These are phyloP conservation scores for Teunomyces atbi DNA, from an alignment of 805 yeast genomes.

Conservation along the genomic window DNA sequence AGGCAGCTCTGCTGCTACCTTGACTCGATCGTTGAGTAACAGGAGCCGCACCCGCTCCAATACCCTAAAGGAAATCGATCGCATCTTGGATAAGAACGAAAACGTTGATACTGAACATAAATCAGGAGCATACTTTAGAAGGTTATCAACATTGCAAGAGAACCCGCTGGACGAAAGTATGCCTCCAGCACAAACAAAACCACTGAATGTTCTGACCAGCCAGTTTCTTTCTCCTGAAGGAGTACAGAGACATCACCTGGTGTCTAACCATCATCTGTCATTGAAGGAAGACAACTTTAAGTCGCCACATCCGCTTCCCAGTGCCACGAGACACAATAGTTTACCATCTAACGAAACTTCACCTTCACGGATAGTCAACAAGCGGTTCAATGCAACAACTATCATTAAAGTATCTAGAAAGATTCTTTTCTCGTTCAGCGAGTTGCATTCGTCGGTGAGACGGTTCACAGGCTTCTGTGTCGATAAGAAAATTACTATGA, in stretches of 20 bases:
- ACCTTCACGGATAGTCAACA: conserved; percentile 11
- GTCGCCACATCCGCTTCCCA: neutral
- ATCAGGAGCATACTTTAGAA: conserved; percentile 62
- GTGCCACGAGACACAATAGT: conserved; percentile 5
- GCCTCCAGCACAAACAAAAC: neutral
- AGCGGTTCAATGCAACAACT: conserved; percentile 11
- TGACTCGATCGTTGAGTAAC: conserved; percentile 13
- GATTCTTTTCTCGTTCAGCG: conserved; percentile 59
- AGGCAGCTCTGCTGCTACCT: conserved; percentile 2
- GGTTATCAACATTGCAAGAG: conserved; percentile 65
- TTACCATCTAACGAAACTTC: conserved; percentile 8
- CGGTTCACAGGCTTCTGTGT: conserved; percentile 57
- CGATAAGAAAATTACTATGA: conserved; percentile 53
- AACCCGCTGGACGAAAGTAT: conserved; percentile 28
- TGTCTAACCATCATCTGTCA: conserved; percentile 3
- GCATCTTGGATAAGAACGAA: conserved; percentile 35
- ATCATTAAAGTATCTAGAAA: conserved; percentile 55
- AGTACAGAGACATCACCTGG: conserved; percentile 7
- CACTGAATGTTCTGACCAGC: neutral
- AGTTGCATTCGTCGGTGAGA: conserved; percentile 58
- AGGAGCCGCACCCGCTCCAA: conserved; percentile 33
- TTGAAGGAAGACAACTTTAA: neutral
- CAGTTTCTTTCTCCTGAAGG: neutral
- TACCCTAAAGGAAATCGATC: conserved; percentile 34
- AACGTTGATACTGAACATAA: conserved; percentile 45